Evolutionary conservation across 139 green algal genomes (phyloP).

Genomic region (Chlamydomonas sp.): DNA sequence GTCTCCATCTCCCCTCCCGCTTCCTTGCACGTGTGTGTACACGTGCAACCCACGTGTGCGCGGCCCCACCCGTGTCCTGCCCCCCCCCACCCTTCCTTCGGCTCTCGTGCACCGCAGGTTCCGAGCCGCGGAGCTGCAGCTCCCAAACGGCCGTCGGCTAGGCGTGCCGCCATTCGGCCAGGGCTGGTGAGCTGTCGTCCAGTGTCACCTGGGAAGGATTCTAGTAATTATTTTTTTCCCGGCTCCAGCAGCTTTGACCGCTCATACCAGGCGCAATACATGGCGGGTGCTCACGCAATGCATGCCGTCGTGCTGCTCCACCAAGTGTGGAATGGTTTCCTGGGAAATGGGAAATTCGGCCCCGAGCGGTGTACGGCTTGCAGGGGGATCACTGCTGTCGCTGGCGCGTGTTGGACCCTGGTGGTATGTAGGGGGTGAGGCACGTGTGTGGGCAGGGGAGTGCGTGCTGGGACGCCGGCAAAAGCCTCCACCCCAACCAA

Average conservation of each 20-base stretch:
- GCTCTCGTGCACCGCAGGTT: too few species aligned
- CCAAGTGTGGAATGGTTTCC: neutral
- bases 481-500: neutral
- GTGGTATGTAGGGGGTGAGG: neutral
- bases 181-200: slow-evolving; percentile 45
- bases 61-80: too few species aligned
- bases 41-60: too few species aligned
- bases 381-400: neutral
- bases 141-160: slow-evolving; percentile 31
- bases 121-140: slow-evolving; percentile 46
- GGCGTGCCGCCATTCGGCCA: slow-evolving; percentile 70
- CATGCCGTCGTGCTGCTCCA: too few species aligned
- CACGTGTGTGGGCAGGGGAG: neutral
- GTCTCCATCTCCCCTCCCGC: too few species aligned
- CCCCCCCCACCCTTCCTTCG: too few species aligned
- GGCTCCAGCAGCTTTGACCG: neutral
- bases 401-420: neutral
- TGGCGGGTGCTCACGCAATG: too few species aligned
- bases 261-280: neutral
- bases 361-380: neutral
- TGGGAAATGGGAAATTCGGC: neutral
- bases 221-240: too few species aligned
- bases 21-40: too few species aligned
- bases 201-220: neutral
- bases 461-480: neutral